A percentile compares a stretch with the other conserved stretches of the same genome.
Conservation (phyloP, 257 asterid genomes). For the Solanum rostratum region DNA sequence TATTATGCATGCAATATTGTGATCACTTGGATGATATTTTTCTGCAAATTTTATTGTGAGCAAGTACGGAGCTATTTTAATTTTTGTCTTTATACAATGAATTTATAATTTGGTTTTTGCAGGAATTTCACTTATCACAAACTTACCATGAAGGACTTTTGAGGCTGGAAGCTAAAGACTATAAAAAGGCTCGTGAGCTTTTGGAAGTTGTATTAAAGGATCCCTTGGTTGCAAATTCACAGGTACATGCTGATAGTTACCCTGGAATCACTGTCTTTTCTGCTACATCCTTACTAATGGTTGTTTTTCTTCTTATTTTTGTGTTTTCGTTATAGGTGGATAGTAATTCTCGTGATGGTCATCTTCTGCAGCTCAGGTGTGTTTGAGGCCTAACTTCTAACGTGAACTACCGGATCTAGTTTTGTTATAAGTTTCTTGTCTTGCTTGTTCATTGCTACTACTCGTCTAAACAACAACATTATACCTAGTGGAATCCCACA, state of each 20-base stretch:
- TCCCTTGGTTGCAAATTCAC: constrained; percentile 66
- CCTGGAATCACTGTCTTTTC: constrained; percentile 1
- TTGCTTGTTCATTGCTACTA: not conserved
- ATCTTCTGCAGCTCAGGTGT: constrained; percentile 93
- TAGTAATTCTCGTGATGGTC: constrained; percentile 64
- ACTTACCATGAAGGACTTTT: constrained; percentile 83
- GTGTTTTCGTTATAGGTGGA: constrained; percentile 47
- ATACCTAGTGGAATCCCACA: too few species aligned
- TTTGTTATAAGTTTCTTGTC: not conserved
- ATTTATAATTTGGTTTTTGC: constrained; percentile 8
- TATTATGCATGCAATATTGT: not conserved
- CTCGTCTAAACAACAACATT: too few species aligned
- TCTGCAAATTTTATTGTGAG: not conserved
- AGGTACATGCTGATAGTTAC: constrained; percentile 36
- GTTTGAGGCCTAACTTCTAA: not conserved
- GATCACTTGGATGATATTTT: not conserved
- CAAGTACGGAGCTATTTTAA: not conserved
- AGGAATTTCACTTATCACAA: constrained; percentile 91
- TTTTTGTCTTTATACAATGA: not conserved
- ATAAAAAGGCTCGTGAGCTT: constrained; percentile 70
- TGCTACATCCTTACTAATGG: not conserved
- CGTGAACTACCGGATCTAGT: not conserved
- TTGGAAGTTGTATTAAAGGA: constrained; percentile 76
- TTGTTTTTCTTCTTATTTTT: not conserved
- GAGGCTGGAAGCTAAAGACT: constrained; percentile 78